Conservation (phyloP, 768 basidiomycete species). For the Aureoboletus auriporus region DNA sequence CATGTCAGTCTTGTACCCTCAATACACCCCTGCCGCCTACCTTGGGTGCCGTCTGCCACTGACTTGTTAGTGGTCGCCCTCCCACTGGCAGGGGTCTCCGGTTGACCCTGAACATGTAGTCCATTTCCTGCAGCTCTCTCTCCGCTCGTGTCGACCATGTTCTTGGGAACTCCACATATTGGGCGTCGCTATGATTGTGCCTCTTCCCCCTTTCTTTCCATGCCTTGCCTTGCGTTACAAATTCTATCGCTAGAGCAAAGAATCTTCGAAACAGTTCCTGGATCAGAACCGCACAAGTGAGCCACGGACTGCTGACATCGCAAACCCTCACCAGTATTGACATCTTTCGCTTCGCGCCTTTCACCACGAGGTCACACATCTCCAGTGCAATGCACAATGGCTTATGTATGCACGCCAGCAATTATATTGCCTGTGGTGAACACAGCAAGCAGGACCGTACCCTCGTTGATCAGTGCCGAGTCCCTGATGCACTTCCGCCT, state of each 20-base stretch:
- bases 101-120: slow-evolving; percentile 17
- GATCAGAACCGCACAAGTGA: slow-evolving; percentile 11
- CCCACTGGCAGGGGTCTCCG: slow-evolving; percentile 5
- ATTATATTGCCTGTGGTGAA: slow-evolving; percentile 9
- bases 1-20: slow-evolving; percentile 6
- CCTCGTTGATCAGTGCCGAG: slow-evolving; percentile 13
- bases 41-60: slow-evolving; percentile 15
- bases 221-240: slow-evolving; percentile 16
- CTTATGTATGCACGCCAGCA: slow-evolving; percentile 22
- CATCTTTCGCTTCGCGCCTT: slow-evolving; percentile 23
- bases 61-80: background rate
- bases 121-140: slow-evolving; percentile 24
- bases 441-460: slow-evolving; percentile 19
- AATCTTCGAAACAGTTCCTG: slow-evolving; percentile 22
- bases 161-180: slow-evolving; percentile 19
- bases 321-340: slow-evolving; percentile 26
- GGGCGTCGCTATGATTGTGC: slow-evolving; percentile 8
- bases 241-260: slow-evolving; percentile 20
- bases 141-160: slow-evolving; percentile 26
- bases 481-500: slow-evolving; percentile 6
- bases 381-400: slow-evolving; percentile 12
- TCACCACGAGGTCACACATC: slow-evolving; percentile 22
- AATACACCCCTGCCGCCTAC: slow-evolving; percentile 8
- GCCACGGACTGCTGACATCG: slow-evolving; percentile 7
- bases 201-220: slow-evolving; percentile 15